A percentile compares a stretch with the other conserved stretches of the same genome.
These are phyloP conservation scores for Aspergillus saccharolyticus DNA, from an alignment of 495 filamentous ascomycete genomes.

Conservation along the genomic window DNA sequence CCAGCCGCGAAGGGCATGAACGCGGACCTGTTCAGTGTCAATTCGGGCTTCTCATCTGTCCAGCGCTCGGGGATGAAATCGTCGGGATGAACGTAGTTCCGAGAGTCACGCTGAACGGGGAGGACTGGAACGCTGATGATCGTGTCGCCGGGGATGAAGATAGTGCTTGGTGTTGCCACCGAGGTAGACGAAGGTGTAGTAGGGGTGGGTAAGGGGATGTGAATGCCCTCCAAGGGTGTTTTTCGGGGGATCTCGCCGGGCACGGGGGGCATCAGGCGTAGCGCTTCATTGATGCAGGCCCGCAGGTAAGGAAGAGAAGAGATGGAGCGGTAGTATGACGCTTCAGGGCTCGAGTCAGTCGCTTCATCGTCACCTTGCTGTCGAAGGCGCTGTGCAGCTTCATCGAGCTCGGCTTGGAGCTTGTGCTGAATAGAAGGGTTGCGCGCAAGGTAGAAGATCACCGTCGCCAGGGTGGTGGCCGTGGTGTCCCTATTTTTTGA, in stretches of 20 bases:
- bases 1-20: neutral
- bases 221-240: neutral
- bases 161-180: neutral
- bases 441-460: neutral
- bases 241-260: neutral
- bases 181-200: neutral
- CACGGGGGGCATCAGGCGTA: neutral
- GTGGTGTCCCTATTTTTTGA: neutral
- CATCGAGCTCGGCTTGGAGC: neutral
- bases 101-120: neutral
- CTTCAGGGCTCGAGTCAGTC: neutral
- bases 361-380: neutral
- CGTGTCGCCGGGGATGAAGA: neutral
- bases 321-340: neutral
- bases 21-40: neutral
- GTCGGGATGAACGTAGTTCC: neutral
- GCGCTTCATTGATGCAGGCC: neutral
- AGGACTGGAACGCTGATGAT: neutral
- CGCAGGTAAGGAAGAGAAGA: neutral
- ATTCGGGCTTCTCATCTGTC: neutral
- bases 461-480: neutral
- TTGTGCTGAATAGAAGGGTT: neutral
- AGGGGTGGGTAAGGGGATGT: neutral
- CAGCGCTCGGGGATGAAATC: neutral
- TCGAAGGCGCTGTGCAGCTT: neutral